These are phyloP conservation scores for Saturnispora hagleri DNA, from an alignment of 805 yeast species.

Conservation along the genomic window DNA sequence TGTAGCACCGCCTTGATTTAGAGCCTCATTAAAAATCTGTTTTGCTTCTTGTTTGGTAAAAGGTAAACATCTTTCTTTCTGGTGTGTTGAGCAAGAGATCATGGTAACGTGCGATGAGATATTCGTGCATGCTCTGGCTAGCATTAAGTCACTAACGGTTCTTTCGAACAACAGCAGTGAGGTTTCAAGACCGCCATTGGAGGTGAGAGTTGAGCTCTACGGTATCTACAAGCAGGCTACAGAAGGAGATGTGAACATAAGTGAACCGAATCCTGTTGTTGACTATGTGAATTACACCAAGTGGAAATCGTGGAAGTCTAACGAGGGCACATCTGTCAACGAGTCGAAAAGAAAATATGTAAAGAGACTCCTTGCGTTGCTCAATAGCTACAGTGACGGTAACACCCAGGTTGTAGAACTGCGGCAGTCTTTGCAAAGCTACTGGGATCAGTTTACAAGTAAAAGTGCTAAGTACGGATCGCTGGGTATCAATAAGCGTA, in stretches of 20 bases:
- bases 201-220: slow-evolving; percentile 56
- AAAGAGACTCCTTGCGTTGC: slow-evolving; percentile 57
- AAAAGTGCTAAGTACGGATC: slow-evolving; percentile 2
- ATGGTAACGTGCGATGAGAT: slow-evolving; percentile 54
- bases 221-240: slow-evolving; percentile 87
- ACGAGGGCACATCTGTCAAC: slow-evolving; percentile 55
- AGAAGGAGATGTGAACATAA: slow-evolving; percentile 72
- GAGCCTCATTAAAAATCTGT: neutral
- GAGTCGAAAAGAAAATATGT: slow-evolving; percentile 73
- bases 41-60: neutral
- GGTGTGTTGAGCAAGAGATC: neutral
- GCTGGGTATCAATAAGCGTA: neutral
- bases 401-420: slow-evolving; percentile 49
- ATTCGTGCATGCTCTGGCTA: slow-evolving; percentile 73
- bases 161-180: slow-evolving; percentile 48
- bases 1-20: neutral
- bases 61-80: neutral
- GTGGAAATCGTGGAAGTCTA: slow-evolving; percentile 81
- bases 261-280: slow-evolving; percentile 47
- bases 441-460: slow-evolving; percentile 52
- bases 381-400: slow-evolving; percentile 51
- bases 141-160: slow-evolving; percentile 63
- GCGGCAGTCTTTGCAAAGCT: slow-evolving; percentile 47
- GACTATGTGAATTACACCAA: slow-evolving; percentile 58
- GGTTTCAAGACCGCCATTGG: slow-evolving; percentile 70